Conservation (phyloP, 2,329 filamentous ascomycete genomes). For the Verticillium alfalfae region DNA sequence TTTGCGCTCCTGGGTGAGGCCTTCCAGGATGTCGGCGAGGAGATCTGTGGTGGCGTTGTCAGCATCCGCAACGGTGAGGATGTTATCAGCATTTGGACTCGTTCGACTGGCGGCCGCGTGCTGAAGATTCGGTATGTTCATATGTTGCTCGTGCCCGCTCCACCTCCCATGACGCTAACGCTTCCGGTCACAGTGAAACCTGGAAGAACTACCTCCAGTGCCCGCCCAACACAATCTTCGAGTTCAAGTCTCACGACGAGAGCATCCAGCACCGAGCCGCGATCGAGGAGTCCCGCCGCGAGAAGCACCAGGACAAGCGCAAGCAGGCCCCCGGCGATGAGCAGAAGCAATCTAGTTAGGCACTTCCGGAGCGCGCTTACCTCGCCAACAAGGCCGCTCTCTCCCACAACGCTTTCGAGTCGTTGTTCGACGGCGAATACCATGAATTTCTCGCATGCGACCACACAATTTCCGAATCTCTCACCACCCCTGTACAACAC, state of each 20-base stretch:
- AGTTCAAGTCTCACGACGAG: slow-evolving; percentile 94
- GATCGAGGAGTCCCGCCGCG: slow-evolving; percentile 85
- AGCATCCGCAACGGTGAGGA: slow-evolving; percentile 95
- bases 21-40: slow-evolving; percentile 85
- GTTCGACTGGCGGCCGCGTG: slow-evolving; percentile 86
- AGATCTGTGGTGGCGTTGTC: slow-evolving; percentile 90
- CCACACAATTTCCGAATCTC: neutral
- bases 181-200: slow-evolving; percentile 63
- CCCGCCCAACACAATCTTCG: slow-evolving; percentile 81
- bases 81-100: slow-evolving; percentile 96
- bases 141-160: slow-evolving; percentile 3
- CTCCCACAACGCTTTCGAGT: neutral
- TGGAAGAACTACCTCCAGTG: slow-evolving; percentile 87
- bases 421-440: neutral
- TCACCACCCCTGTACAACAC: neutral
- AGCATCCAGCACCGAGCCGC: slow-evolving; percentile 89
- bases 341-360: slow-evolving; percentile 4
- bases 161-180: neutral
- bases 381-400: neutral
- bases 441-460: neutral
- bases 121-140: slow-evolving; percentile 83
- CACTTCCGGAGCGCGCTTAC: neutral
- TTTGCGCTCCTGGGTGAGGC: slow-evolving; percentile 90
- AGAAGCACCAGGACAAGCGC: slow-evolving; percentile 58
- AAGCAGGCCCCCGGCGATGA: slow-evolving; percentile 27